Conservation (phyloP, 192 early-diverging fungal species). For the Coemansia sp. region DNA sequence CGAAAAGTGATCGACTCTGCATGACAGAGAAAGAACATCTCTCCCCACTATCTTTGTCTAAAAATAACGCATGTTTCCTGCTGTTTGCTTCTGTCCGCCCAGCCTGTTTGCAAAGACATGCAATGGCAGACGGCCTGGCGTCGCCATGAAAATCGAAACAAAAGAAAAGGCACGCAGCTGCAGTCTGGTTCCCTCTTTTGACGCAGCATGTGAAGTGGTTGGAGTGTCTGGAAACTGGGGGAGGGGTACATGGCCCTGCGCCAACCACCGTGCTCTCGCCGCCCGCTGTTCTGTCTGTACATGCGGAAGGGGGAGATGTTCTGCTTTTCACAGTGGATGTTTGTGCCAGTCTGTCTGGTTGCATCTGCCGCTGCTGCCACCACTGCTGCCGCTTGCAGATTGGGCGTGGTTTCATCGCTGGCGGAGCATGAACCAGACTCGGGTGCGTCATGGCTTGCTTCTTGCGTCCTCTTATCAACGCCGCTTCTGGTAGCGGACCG, state of each 20-base stretch:
- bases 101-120: too few relatives aligned
- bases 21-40: slow-evolving; percentile 19
- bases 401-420: not conserved
- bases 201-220: slow-evolving; percentile 14
- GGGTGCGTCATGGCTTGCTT: not conserved
- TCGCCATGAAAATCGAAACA: slow-evolving; percentile 2
- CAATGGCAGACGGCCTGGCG: not conserved
- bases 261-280: not conserved
- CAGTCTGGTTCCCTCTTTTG: not conserved
- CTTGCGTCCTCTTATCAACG: too few relatives aligned
- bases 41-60: slow-evolving; percentile 11
- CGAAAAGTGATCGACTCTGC: slow-evolving; percentile 35
- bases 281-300: not conserved
- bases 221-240: not conserved
- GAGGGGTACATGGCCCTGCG: not conserved
- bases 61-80: slow-evolving; percentile 19
- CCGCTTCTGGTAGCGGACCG: not conserved
- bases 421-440: not conserved
- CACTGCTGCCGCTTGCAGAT: too few relatives aligned
- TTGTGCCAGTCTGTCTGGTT: not conserved
- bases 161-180: not conserved
- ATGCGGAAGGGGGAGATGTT: not conserved
- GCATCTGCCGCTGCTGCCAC: too few relatives aligned
- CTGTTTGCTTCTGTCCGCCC: not conserved
- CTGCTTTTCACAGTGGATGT: not conserved